A percentile compares a stretch with the other conserved stretches of the same genome.
Conservation (phyloP, 768 basidiomycete species). For the Trametes punicea region DNA sequence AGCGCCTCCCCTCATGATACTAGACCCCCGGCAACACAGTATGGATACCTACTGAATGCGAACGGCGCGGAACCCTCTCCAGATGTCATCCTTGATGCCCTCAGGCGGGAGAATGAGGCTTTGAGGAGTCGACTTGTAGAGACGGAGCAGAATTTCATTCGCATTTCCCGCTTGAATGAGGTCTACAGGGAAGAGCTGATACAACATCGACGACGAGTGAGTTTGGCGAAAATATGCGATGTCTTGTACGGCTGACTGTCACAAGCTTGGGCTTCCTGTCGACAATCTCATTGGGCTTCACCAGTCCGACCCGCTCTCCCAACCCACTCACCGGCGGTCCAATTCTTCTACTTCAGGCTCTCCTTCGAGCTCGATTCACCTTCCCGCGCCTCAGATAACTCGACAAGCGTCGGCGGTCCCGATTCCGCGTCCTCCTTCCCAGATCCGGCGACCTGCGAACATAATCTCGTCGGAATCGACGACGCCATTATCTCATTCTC, state of each 20-base stretch:
- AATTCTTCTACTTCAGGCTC: slow-evolving; percentile 40
- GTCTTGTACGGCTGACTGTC: neutral
- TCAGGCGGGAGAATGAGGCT: slow-evolving; percentile 78
- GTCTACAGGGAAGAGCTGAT: slow-evolving; percentile 84
- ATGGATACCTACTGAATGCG: slow-evolving; percentile 6
- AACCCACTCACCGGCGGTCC: slow-evolving; percentile 62
- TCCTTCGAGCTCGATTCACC: slow-evolving; percentile 43
- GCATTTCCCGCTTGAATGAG: slow-evolving; percentile 72
- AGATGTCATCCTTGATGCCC: slow-evolving; percentile 69
- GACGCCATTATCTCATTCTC: slow-evolving; percentile 63
- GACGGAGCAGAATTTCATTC: slow-evolving; percentile 75
- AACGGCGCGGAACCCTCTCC: slow-evolving; percentile 32
- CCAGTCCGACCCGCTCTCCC: slow-evolving; percentile 63
- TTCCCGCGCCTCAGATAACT: slow-evolving; percentile 28
- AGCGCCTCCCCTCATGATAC: slow-evolving; percentile 23
- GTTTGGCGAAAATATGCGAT: slow-evolving; percentile 29
- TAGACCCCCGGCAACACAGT: slow-evolving; percentile 5
- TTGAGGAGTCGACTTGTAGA: slow-evolving; percentile 63
- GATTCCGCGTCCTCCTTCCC: slow-evolving; percentile 69
- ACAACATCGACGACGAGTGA: slow-evolving; percentile 68
- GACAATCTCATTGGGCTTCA: slow-evolving; percentile 76
- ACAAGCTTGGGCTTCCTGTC: slow-evolving; percentile 68
- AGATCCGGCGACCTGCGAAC: slow-evolving; percentile 54
- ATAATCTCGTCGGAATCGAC: slow-evolving; percentile 45
- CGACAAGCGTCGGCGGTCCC: slow-evolving; percentile 57